Conservation (phyloP, 495 filamentous ascomycete genomes). For the Penicillium pancosmium region DNA sequence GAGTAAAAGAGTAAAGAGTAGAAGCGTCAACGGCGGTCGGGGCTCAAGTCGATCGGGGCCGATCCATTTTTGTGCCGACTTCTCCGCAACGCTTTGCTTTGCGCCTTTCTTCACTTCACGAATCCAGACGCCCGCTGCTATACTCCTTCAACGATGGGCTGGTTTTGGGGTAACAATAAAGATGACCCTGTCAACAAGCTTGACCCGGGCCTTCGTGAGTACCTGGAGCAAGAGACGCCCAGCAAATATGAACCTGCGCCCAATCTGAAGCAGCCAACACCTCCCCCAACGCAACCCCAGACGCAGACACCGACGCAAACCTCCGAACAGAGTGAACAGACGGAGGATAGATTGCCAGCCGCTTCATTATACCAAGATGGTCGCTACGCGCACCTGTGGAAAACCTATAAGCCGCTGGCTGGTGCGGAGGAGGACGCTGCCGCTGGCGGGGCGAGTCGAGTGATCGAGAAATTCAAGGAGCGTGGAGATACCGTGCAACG, state of each 20-base stretch:
- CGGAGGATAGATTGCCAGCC: slow-evolving; percentile 50
- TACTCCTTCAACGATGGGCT: slow-evolving; percentile 52
- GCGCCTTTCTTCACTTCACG: not conserved
- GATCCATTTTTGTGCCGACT: slow-evolving; percentile 37
- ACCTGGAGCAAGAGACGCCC: slow-evolving; percentile 80
- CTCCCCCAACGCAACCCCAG: slow-evolving; percentile 24
- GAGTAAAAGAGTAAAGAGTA: slow-evolving; percentile 18
- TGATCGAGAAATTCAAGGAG: slow-evolving; percentile 82
- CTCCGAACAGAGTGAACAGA: slow-evolving; percentile 30
- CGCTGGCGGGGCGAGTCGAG: slow-evolving; percentile 63
- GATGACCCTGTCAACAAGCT: slow-evolving; percentile 79
- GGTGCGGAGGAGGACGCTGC: slow-evolving; percentile 58
- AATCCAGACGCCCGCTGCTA: not conserved
- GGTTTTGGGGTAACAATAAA: slow-evolving; percentile 63
- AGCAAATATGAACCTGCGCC: slow-evolving; percentile 65
- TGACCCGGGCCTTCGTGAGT: slow-evolving; percentile 81
- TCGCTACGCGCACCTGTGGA: slow-evolving; percentile 93
- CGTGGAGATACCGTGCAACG: slow-evolving; percentile 75
- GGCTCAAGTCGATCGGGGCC: slow-evolving; percentile 21
- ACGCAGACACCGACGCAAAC: slow-evolving; percentile 21
- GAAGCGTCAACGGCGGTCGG: slow-evolving; percentile 25
- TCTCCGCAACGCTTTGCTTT: slow-evolving; percentile 29
- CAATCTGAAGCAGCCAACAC: slow-evolving; percentile 25
- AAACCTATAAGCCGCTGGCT: slow-evolving; percentile 71
- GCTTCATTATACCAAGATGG: slow-evolving; percentile 74